A percentile compares a stretch with the other conserved stretches of the same genome.
phyloP scores from a whole-genome alignment of 2,329 filamentous ascomycete species.

The Talaromyces islandicus region DNA sequence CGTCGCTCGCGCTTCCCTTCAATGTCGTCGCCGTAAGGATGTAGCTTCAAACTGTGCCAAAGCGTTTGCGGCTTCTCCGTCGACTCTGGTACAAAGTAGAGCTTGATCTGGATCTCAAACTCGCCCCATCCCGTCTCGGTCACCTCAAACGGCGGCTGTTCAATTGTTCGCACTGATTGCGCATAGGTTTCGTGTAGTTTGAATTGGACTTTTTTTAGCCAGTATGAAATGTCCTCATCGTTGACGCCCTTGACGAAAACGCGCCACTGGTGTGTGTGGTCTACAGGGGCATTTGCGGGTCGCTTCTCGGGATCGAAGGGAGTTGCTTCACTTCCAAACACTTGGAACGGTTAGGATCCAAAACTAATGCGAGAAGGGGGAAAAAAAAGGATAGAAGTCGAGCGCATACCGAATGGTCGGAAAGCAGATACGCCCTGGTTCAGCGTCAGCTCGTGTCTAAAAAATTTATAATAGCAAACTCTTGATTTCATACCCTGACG shows the following conservation, averaged over 20 bases:
- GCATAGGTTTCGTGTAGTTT: slow-evolving; percentile 97
- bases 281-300: slow-evolving; percentile 68
- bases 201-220: slow-evolving; percentile 95
- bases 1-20: slow-evolving; percentile 64
- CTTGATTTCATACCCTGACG: slow-evolving; percentile 37
- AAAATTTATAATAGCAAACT: neutral
- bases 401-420: slow-evolving; percentile 41
- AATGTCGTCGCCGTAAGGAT: slow-evolving; percentile 75
- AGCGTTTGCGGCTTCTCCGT: slow-evolving; percentile 93
- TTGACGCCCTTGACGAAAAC: slow-evolving; percentile 90
- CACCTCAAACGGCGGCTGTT: slow-evolving; percentile 75
- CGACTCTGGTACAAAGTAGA: slow-evolving; percentile 84
- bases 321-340: slow-evolving; percentile 74
- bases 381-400: neutral
- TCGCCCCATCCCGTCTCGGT: slow-evolving; percentile 96
- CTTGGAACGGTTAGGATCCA: slow-evolving; percentile 28
- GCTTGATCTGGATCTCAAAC: slow-evolving; percentile 91
- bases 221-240: slow-evolving; percentile 86
- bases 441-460: slow-evolving; percentile 16
- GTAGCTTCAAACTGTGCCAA: slow-evolving; percentile 85
- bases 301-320: slow-evolving; percentile 73
- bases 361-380: neutral
- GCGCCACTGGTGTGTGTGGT: slow-evolving; percentile 95
- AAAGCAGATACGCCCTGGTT: slow-evolving; percentile 40
- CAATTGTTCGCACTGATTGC: slow-evolving; percentile 80